phyloP scores from a whole-genome alignment of 306 rosid species.

The Corylus americana region DNA sequence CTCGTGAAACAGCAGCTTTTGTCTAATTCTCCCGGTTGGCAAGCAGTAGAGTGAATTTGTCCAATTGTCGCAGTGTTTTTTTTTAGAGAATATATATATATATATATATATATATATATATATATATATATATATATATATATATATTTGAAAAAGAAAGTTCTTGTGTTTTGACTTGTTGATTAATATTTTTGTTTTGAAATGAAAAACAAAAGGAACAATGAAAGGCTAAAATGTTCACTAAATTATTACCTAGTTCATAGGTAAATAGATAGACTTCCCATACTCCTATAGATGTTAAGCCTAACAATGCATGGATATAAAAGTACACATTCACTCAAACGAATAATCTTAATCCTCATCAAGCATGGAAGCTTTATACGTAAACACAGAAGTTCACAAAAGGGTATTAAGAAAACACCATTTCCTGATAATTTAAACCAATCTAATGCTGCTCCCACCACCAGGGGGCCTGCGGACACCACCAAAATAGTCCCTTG shows the following conservation, averaged over 20 bases:
- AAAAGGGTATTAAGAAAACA: neutral
- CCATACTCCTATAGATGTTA: slow-evolving; percentile 9
- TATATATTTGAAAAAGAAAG: neutral
- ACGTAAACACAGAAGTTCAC: slow-evolving; percentile 12
- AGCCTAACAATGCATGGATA: neutral
- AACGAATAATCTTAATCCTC: slow-evolving; percentile 14
- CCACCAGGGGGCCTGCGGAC: slow-evolving; percentile 95
- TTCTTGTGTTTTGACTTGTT: too few relatives aligned
- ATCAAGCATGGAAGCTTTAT: slow-evolving; percentile 4
- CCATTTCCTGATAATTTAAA: slow-evolving; percentile 33
- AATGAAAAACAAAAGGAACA: too few relatives aligned
- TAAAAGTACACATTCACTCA: slow-evolving; percentile 17
- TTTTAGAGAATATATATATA: too few relatives aligned
- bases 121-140: too few relatives aligned
- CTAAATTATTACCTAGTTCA: slow-evolving; percentile 9
- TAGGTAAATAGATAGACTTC: slow-evolving; percentile 19
- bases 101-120: too few relatives aligned
- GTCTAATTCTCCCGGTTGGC: neutral
- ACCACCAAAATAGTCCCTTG: slow-evolving; percentile 71
- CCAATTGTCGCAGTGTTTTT: too few relatives aligned
- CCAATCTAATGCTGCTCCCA: slow-evolving; percentile 84
- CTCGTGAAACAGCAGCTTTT: too few relatives aligned
- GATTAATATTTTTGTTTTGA: too few relatives aligned
- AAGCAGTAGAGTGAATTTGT: neutral
- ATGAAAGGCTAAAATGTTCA: neutral